Evolutionary conservation across 768 basidiomycete genomes (phyloP), one percentile per base, ranked within the genome.

Genomic region (Harrya chromipes): DNA sequence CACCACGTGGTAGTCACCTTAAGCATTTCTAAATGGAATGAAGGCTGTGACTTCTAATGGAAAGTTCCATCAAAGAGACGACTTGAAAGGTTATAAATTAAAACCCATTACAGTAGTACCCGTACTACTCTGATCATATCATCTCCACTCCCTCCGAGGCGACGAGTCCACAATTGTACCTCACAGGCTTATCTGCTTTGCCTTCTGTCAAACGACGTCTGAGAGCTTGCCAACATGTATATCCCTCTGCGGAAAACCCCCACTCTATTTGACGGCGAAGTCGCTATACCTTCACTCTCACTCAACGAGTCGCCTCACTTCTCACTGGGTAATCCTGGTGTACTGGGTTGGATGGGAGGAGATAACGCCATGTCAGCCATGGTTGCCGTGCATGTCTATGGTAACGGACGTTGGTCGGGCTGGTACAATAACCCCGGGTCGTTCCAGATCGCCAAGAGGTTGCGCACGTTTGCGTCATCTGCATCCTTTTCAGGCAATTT

Each of bases 361-460:
- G 56, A 65, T 1, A 61, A 65, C 17, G 70, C 67, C 4, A 5
- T 68, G 1, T 59, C 69, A 2, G 60, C 66, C 0, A 63, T 70
- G 62, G 53, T 53, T 6, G 49, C 58, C 19, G 64, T 64, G 1
- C 70, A 62, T 23, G 12, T 70, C 27, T 63, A 61, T 29, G 51
- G 54, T n/a, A 49, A 52, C 12, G 55, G 54, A 14, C 60, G 57
- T 10, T 71, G 53, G 57, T 39, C 66, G 14, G 70, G 70, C 11
- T 71, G 59, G 63, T 71, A 70, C 44, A 71, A 71, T 19, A 60
- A 59, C 13, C 67, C 70, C 8, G 70, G 70, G 1, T 59, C 63
- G 21, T 63, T 67, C 44, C 55, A 55, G 6, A 44, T 65, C 10
- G 62, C 57, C 27, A 62, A 62, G 46, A 56, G 55, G 7, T 43